phyloP scores from a whole-genome alignment of 768 basidiomycete genomes.

The Cubamyces lactineus region DNA sequence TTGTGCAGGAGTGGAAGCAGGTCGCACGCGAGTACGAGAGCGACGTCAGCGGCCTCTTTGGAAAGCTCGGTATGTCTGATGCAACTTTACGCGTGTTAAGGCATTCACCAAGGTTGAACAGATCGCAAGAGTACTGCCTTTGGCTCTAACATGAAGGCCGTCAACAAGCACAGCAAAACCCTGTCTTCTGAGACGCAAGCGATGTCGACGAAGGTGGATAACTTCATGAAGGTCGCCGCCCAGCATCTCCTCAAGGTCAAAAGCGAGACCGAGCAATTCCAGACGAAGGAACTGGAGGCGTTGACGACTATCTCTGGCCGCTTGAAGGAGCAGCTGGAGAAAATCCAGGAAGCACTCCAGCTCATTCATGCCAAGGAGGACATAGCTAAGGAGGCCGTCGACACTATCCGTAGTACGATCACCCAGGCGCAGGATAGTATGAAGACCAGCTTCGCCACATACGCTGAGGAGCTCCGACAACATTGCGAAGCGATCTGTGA shows the following conservation, averaged over 20 bases:
- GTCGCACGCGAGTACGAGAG: conserved; percentile 67
- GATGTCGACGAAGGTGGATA: conserved; percentile 61
- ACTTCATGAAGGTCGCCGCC: conserved; percentile 59
- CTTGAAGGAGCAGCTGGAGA: conserved; percentile 60
- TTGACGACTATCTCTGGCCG: conserved; percentile 53
- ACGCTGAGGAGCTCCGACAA: conserved; percentile 56
- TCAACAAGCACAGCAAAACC: conserved; percentile 61
- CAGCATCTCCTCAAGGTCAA: conserved; percentile 58
- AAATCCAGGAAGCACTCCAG: conserved; percentile 53
- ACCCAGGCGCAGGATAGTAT: conserved; percentile 57
- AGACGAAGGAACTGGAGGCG: conserved; percentile 57
- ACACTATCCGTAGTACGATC: conserved; percentile 50
- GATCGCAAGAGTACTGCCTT: conserved; percentile 75
- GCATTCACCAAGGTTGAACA: conserved; percentile 33
- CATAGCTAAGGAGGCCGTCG: conserved; percentile 55
- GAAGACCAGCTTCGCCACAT: conserved; percentile 53
- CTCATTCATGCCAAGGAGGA: conserved; percentile 60
- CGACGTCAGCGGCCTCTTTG: conserved; percentile 73
- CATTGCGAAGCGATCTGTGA: conserved; percentile 52
- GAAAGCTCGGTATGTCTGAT: conserved; percentile 71
- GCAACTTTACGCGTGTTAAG: neutral
- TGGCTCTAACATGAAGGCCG: conserved; percentile 65
- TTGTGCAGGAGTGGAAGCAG: conserved; percentile 70
- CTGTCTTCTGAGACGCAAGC: conserved; percentile 56
- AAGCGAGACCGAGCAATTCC: conserved; percentile 58